Base-by-base conservation (phyloP, 2,329 filamentous ascomycete genomes). In the Zopfia rhizophila region DNA sequence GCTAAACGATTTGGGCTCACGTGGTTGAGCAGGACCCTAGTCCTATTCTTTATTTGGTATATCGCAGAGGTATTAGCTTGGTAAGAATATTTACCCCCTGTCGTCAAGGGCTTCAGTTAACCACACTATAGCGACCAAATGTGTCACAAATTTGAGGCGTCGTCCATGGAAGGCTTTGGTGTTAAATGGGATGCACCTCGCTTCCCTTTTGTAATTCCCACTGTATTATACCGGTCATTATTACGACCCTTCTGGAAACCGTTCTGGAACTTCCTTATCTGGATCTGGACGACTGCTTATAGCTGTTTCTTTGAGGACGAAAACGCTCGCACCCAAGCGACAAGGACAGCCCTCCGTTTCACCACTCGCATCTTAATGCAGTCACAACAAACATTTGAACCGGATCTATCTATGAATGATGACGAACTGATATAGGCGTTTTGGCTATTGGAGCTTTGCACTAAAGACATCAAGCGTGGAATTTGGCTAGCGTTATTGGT, bases 151-250 rank as follows among this genome's bases (percentile, higher is more conserved):
- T 51, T 68, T 6, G 77, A 80, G 47, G 77, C 80, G 4, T 55
- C 68, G 10, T 71, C 59, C 6, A 82, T 82, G 54, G 65, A 73
- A 24, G 78, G 77, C 16, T 80, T 77, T 48, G 80, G 78, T 40
- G 69, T 82, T 23, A 70, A 76, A 30, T 74, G 74, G 14, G 70
- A 82, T 50, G 80, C 80, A 7, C 82, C 83, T 0, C 59, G 70
- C 16, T 81, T 77, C 38, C 82, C 82, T 0, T 82, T 77, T 48
- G 81, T 83, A 4, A 72, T 83, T 4, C 79, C 80, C 3, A 84
- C 80, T 3, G 73, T 85, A 60, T 45, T 83, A 3, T 80, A 74
- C 33, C 64, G 75, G 14, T 69, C 68, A 4, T 60, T 75, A 5
- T 48, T 70, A 21, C 61, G 58, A 22, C 45, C 46, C 4, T 65